phyloP scores from a whole-genome alignment of 2,329 filamentous ascomycete genomes.

The Thermochaetoides dissita region DNA sequence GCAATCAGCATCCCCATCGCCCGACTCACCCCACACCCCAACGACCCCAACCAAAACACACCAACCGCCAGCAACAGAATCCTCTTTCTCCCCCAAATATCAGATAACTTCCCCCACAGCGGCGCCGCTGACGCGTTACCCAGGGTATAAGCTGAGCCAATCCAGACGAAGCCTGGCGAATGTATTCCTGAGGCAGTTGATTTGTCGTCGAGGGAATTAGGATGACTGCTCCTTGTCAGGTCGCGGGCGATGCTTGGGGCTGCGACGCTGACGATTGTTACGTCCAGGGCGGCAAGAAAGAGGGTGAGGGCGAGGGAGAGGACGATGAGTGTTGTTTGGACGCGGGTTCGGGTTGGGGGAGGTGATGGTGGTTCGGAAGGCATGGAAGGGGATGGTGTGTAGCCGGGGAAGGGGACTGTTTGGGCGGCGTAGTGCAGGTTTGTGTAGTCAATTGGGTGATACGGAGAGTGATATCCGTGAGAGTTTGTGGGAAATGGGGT shows the following conservation, averaged over 20 bases:
- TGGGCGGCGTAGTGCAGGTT: too few species aligned
- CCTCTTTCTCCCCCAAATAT: conserved; percentile 44
- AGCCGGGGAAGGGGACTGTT: too few species aligned
- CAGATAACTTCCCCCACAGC: conserved; percentile 53
- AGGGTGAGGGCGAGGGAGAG: conserved; percentile 25
- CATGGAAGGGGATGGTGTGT: too few species aligned
- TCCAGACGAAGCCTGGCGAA: conserved; percentile 34
- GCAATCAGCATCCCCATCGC: conserved; percentile 34
- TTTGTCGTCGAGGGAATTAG: too few species aligned
- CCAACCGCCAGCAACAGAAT: conserved; percentile 32
- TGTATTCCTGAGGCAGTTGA: too few species aligned
- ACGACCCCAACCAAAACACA: conserved; percentile 38
- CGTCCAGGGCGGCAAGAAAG: conserved; percentile 33
- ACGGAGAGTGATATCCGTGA: too few species aligned
- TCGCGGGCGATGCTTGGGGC: conserved; percentile 46
- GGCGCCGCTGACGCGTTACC: conserved; percentile 53
- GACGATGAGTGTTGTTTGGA: conserved; percentile 24
- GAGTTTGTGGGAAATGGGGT: too few species aligned
- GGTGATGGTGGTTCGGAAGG: too few species aligned
- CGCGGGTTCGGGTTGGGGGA: conserved; percentile 12
- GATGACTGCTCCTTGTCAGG: too few species aligned
- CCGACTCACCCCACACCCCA: conserved; percentile 32
- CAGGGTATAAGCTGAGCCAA: conserved; percentile 58
- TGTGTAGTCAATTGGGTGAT: too few species aligned
- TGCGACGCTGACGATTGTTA: conserved; percentile 47